phyloP scores from a whole-genome alignment of 352 stramenopile species.

The Globisporangium radiosum region DNA sequence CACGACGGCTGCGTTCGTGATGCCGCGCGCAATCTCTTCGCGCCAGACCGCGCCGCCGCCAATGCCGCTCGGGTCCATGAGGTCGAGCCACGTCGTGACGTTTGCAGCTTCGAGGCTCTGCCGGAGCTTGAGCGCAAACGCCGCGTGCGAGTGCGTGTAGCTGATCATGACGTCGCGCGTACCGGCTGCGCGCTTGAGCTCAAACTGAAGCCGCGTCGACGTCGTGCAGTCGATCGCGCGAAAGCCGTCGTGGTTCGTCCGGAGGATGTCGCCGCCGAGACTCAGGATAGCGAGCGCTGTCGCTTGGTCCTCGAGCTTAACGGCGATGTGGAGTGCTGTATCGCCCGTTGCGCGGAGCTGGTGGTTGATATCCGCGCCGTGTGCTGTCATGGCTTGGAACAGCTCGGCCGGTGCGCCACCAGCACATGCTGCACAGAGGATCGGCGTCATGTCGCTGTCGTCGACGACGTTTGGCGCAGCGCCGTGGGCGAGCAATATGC shows the following conservation, averaged over 20 bases:
- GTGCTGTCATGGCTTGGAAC: constrained; percentile 38
- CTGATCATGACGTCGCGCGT: constrained; percentile 85
- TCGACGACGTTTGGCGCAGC: constrained; percentile 45
- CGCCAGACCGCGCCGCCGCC: constrained; percentile 73
- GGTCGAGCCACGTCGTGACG: constrained; percentile 80
- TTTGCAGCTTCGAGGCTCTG: constrained; percentile 65
- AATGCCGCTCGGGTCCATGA: constrained; percentile 83
- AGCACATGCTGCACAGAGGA: constrained; percentile 56
- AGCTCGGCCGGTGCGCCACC: constrained; percentile 38
- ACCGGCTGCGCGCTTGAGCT: constrained; percentile 74
- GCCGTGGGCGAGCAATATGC: constrained; percentile 30
- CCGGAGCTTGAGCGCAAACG: constrained; percentile 78
- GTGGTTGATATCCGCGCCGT: constrained; percentile 70
- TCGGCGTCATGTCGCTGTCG: constrained; percentile 54
- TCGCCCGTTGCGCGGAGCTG: constrained; percentile 50
- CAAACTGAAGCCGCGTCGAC: constrained; percentile 70
- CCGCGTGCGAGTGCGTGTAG: constrained; percentile 78
- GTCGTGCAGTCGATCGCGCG: constrained; percentile 74
- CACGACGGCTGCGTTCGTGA: constrained; percentile 69
- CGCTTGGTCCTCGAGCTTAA: constrained; percentile 54
- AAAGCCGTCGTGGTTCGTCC: constrained; percentile 60
- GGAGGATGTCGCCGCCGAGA: constrained; percentile 64
- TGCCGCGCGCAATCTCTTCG: constrained; percentile 73
- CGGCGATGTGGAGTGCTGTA: constrained; percentile 68
- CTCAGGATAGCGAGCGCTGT: constrained; percentile 61